Base-by-base conservation (phyloP, 1,284 basidiomycete species). In the Marasmius sp. region DNA sequence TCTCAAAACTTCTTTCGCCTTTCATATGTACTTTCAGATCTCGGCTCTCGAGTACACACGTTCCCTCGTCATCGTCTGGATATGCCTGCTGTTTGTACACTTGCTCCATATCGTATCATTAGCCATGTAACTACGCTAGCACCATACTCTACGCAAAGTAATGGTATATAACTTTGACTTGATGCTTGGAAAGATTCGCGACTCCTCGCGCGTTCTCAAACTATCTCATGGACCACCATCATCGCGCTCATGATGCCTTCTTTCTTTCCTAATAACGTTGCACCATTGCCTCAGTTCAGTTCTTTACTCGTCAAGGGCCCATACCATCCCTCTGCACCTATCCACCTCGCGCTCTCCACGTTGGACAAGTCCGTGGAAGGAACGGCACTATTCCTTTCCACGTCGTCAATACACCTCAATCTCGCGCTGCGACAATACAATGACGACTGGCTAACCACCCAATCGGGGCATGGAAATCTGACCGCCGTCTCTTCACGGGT, bases 331-430 rank as follows among this genome's bases (percentile, higher is more conserved):
- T 82, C 82, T 60, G 81, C 87, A 61, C 82, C 84, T 49, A 72
- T 92, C 67, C 79, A 85, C 71, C 73, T 87, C 27, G 77, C 78
- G 34, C 71, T 91, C 33, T 87, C 88, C 1, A 76, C 79, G 63
- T 64, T 75, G 11, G 65, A 74, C 14, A 67, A 75, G 54, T 72
- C 74, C 6, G 58, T 66, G 6, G 69, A 71, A 16, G 69, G 75
- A 8, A 75, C 71, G 56, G 77, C 79, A 0, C 60, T 91, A 33
- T 69, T 91, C 56, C 67, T 91, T 9, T 60, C 58, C 33, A 48
- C 57, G 52, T 77, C 85, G 11, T 82, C 87, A 2, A 84, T 80
- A 18, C 78, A 79, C 47, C 72, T 88, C 53, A 69, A 76, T 6
- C 63, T 70, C 0, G 71, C 78, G 16, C 73, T 92, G 34, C 70